Conservation (phyloP, 768 basidiomycete species). For the Pleurotus eryngii region DNA sequence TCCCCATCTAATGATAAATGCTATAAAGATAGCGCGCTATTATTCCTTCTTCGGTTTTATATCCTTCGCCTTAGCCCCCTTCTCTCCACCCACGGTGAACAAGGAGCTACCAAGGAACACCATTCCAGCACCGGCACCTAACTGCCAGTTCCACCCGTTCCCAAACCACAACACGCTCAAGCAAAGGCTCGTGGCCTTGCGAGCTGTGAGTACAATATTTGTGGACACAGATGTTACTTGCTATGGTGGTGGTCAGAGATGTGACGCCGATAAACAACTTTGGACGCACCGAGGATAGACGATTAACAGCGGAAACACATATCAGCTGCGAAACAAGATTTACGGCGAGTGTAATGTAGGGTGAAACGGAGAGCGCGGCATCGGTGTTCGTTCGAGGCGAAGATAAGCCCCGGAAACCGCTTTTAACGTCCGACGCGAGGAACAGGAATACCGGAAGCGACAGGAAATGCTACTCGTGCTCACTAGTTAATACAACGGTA, state of each 20-base stretch:
- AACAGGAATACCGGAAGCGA: constrained; percentile 77
- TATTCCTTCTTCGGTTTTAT: too few species aligned
- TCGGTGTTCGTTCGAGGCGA: constrained; percentile 13
- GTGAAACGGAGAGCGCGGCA: constrained; percentile 28
- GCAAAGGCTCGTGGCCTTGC: constrained; percentile 78
- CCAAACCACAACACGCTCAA: constrained; percentile 87
- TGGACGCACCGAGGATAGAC: constrained; percentile 66
- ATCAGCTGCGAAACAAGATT: constrained; percentile 74
- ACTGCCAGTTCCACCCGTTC: constrained; percentile 62
- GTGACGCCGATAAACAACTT: constrained; percentile 4
- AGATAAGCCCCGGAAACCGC: constrained; percentile 50
- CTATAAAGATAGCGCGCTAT: too few species aligned
- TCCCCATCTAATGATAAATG: too few species aligned
- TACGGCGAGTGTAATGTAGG: constrained; percentile 54
- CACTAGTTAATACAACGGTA: not conserved
- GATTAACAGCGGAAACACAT: constrained; percentile 84
- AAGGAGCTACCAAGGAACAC: constrained; percentile 68
- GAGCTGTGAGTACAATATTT: constrained; percentile 73
- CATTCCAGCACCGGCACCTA: constrained; percentile 67
- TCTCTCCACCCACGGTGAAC: constrained; percentile 41
- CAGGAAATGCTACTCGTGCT: constrained; percentile 59
- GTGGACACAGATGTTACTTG: constrained; percentile 78
- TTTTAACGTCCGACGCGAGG: constrained; percentile 51
- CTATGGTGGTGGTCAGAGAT: constrained; percentile 26
- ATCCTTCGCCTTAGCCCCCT: not conserved